These are phyloP conservation scores for Metarhizium guizhouense DNA, from an alignment of 2,329 filamentous ascomycete genomes.

Conservation along the genomic window DNA sequence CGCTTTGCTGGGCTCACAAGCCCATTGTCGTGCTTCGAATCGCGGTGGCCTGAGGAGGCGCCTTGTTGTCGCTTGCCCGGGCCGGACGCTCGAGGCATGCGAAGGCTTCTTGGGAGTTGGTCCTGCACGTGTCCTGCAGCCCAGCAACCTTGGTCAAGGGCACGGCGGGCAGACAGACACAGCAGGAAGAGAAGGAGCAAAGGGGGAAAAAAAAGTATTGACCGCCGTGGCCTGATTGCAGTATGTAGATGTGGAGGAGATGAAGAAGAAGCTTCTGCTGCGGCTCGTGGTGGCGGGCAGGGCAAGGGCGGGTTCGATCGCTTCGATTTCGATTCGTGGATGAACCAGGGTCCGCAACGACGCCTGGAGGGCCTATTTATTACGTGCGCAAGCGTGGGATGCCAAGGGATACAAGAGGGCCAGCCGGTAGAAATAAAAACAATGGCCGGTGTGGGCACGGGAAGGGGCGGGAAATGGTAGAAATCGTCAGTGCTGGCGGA, in stretches of 20 bases:
- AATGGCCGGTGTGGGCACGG: neutral
- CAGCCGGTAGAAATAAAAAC: neutral
- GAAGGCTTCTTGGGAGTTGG: slow-evolving; percentile 12
- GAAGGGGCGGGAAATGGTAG: neutral
- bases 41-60: slow-evolving; percentile 55
- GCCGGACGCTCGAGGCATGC: slow-evolving; percentile 54
- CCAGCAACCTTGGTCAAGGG: neutral
- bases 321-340: neutral
- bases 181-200: neutral
- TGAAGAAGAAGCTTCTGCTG: neutral
- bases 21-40: slow-evolving; percentile 78
- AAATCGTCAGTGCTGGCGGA: neutral
- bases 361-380: neutral
- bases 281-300: neutral
- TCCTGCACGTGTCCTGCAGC: neutral
- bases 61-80: slow-evolving; percentile 54
- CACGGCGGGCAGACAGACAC: neutral
- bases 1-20: slow-evolving; percentile 53
- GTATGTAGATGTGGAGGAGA: neutral
- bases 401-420: neutral
- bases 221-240: neutral
- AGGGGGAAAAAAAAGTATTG: neutral
- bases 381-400: neutral
- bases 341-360: neutral
- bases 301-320: neutral